Base-by-base conservation (phyloP, 2,329 filamentous ascomycete genomes). In the Colletotrichum horii region DNA sequence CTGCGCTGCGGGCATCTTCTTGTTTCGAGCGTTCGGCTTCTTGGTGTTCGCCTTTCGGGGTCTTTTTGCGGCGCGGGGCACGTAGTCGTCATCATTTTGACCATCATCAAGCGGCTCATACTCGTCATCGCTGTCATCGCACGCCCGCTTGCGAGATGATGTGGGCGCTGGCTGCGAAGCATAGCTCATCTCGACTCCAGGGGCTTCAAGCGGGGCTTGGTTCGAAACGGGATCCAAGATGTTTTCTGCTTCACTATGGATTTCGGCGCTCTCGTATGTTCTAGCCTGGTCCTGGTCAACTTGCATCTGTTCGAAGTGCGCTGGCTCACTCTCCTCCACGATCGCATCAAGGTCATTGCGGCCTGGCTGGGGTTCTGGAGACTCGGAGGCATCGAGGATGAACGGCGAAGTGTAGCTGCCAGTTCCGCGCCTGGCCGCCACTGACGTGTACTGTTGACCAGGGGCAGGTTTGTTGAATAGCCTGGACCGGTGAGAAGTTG, bases 1-100 rank as follows among this genome's bases (percentile, higher is more conserved):
- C 58, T 62, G 26, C 12, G 58, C 30, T 16, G 58, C 30, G 30
- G 28, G 16, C 16, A 11, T 30, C 15, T 16, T 28, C 19, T 58
- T 74, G 19, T 73, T 64, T 56, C 34, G 56, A 30, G 26, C 6
- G 55, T 28, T 56, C 38, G 65, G 58, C 65, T 73, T 69, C 8
- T 16, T 55, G 24, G 38, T 22, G 12, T 36, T 38, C 9, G 68
- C 4, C n/a, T 64, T 72, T 15, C 56, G 74, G 19, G 65, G 22
- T 36, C 36, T 68, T 56, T 76, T 69, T 24, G 56, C 15, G 14
- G n/a, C n/a, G n/a, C n/a, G 48, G n/a, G 64, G 70, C 16, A 28
- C 16, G 24, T 74, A 74, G 5, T 76, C 74, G 1, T 58, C 74
- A 16, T 76, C 74, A 15, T 66, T 74, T 14, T 72, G 62, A 38